These are phyloP conservation scores for Phytophthora cryptogea DNA, from an alignment of 352 stramenopile species.

Conservation along the genomic window DNA sequence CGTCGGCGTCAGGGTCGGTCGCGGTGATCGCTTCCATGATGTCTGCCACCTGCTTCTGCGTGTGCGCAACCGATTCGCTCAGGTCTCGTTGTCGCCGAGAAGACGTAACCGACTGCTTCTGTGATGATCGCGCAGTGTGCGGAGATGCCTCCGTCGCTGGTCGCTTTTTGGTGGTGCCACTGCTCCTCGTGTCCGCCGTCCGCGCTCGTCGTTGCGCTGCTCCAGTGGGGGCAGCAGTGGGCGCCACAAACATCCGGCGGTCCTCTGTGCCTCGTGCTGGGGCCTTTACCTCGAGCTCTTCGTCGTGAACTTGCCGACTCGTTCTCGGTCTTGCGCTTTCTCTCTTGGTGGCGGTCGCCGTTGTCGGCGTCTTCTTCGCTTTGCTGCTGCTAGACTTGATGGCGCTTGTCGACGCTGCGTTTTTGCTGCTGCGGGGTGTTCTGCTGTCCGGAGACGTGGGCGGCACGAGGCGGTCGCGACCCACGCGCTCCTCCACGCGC, in stretches of 20 bases:
- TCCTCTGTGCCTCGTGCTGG: neutral
- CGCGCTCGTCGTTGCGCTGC: conserved; percentile 17
- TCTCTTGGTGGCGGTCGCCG: conserved; percentile 7
- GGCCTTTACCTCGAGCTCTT: conserved; percentile 10
- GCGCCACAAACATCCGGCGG: neutral
- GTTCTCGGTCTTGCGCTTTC: conserved; percentile 11
- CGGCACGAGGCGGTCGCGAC: conserved; percentile 39
- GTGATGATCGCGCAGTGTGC: conserved; percentile 12
- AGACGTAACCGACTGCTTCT: conserved; percentile 17
- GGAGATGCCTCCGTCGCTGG: conserved; percentile 13
- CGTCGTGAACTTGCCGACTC: neutral
- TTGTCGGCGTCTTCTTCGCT: conserved; percentile 1
- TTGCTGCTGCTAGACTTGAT: neutral
- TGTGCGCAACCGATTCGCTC: conserved; percentile 50
- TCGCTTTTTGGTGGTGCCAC: conserved; percentile 16
- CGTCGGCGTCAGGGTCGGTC: conserved; percentile 43
- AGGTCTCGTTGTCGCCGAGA: conserved; percentile 44
- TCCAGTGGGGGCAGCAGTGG: neutral
- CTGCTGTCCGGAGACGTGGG: conserved; percentile 13
- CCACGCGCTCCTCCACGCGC: conserved; percentile 50
- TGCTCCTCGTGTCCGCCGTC: conserved; percentile 11
- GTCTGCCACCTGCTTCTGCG: conserved; percentile 59
- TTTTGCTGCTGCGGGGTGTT: conserved; percentile 12
- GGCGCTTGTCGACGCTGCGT: neutral
- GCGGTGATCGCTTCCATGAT: conserved; percentile 50